Evolutionary conservation across 2,329 filamentous ascomycete species (phyloP).

Genomic region (Fusarium pseudoanthophilum): DNA sequence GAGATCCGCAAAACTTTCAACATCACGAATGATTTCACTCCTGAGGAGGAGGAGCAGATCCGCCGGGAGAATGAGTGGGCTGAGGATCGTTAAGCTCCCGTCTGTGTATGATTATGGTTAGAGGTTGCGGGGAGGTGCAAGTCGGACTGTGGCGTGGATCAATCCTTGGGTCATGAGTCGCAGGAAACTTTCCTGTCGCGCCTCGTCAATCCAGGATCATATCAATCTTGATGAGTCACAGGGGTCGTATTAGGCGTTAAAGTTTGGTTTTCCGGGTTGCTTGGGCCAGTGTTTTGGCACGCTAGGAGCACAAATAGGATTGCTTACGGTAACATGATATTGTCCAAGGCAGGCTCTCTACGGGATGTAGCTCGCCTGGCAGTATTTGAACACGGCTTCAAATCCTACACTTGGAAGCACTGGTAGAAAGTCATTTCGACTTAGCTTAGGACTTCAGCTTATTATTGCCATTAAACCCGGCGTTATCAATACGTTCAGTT

Average conservation of each 20-base stretch:
- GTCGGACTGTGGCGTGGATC: neutral
- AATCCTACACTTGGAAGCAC: neutral
- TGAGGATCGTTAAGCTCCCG: constrained; percentile 73
- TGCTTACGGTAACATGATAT: neutral
- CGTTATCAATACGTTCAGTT: neutral
- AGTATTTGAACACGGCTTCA: constrained; percentile 21
- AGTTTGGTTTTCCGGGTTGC: constrained; percentile 35
- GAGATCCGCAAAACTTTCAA: constrained; percentile 99
- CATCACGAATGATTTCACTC: constrained; percentile 99
- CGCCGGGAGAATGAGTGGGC: constrained; percentile 92
- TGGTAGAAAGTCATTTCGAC: neutral
- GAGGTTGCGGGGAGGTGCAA: neutral
- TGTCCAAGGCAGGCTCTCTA: constrained; percentile 8
- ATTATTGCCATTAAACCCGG: neutral
- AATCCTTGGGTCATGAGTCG: neutral
- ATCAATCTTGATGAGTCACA: constrained; percentile 26
- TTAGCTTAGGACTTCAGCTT: constrained; percentile 8
- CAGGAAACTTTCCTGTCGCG: neutral
- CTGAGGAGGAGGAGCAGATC: constrained; percentile 98
- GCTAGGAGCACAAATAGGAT: constrained; percentile 21
- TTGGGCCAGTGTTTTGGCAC: constrained; percentile 36
- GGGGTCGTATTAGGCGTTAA: constrained; percentile 39
- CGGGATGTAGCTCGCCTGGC: constrained; percentile 3
- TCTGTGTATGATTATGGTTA: neutral
- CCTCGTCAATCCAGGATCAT: neutral